Evolutionary conservation across 2,329 filamentous ascomycete genomes (phyloP).

Genomic region (Fusarium chaquense): DNA sequence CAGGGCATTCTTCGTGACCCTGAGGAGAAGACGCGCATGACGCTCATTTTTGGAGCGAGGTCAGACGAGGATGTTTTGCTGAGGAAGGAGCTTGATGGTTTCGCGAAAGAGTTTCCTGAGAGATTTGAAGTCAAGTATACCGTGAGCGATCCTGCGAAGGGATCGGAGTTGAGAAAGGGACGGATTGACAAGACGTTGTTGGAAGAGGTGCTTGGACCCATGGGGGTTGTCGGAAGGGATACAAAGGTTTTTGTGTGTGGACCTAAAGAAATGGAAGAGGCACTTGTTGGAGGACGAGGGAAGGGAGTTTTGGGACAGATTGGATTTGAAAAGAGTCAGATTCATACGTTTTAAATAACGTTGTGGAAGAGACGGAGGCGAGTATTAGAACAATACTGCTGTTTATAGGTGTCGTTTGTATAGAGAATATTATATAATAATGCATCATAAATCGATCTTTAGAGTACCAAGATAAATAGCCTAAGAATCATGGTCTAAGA

Average conservation of each 20-base stretch:
- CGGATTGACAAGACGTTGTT: constrained; percentile 70
- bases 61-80: constrained; percentile 70
- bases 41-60: constrained; percentile 75
- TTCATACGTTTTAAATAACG: constrained; percentile 65
- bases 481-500: too few relatives aligned
- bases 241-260: constrained; percentile 77
- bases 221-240: constrained; percentile 51
- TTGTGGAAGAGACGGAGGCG: accelerated
- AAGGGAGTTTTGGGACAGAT: constrained; percentile 67
- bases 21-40: constrained; percentile 71
- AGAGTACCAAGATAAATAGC: not conserved
- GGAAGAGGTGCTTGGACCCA: constrained; percentile 57
- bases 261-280: constrained; percentile 74
- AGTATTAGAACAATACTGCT: not conserved
- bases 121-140: constrained; percentile 70
- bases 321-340: constrained; percentile 68
- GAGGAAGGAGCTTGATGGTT: constrained; percentile 66
- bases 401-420: not conserved
- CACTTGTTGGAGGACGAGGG: constrained; percentile 61
- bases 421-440: not conserved
- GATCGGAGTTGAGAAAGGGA: constrained; percentile 62
- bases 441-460: not conserved
- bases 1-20: constrained; percentile 72
- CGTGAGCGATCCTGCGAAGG: constrained; percentile 61
- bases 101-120: constrained; percentile 63